Conservation (phyloP, 352 stramenopile genomes). For the Pseudoperonospora humuli region DNA sequence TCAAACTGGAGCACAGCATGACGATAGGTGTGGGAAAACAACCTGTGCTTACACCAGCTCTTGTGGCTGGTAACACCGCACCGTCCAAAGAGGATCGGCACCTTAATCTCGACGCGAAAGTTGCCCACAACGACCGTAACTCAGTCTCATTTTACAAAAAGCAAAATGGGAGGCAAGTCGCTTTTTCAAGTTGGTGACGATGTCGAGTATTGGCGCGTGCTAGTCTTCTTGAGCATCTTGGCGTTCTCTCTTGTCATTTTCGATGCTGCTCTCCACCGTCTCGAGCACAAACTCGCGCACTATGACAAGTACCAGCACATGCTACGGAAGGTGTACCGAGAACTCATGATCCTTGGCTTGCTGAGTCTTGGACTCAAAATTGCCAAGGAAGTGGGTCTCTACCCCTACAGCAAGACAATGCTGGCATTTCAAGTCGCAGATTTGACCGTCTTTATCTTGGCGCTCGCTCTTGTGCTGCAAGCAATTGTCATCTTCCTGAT, state of each 20-base stretch:
- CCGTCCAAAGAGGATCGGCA: background rate
- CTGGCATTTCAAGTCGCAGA: slow-evolving; percentile 47
- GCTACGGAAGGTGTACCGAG: slow-evolving; percentile 48
- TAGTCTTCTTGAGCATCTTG: slow-evolving; percentile 38
- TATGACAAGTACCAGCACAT: slow-evolving; percentile 59
- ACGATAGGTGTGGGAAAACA: slow-evolving; percentile 13
- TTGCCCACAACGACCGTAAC: no score
- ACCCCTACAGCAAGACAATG: slow-evolving; percentile 22
- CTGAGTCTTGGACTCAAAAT: slow-evolving; percentile 43
- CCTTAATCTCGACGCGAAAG: slow-evolving; percentile 11
- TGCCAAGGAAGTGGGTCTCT: slow-evolving; percentile 26
- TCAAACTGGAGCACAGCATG: slow-evolving; percentile 11
- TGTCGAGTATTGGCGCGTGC: slow-evolving; percentile 44
- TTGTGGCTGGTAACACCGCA: slow-evolving; percentile 2
- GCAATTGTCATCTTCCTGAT: slow-evolving; percentile 31
- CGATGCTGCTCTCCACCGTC: slow-evolving; percentile 30
- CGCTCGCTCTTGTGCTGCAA: slow-evolving; percentile 39
- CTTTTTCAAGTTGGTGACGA: slow-evolving; percentile 51
- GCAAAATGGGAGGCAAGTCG: slow-evolving; percentile 23
- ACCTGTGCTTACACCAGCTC: slow-evolving; percentile 1
- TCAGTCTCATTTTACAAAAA: background rate
- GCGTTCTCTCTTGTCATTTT: slow-evolving; percentile 35
- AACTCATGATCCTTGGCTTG: slow-evolving; percentile 53
- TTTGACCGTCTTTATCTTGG: slow-evolving; percentile 42
- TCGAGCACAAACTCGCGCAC: slow-evolving; percentile 29